Percentiles rank a stretch among this genome's conserved stretches.
These are phyloP conservation scores for Zizania palustris DNA, from an alignment of 202 grass and related monocot species.

Conservation along the genomic window DNA sequence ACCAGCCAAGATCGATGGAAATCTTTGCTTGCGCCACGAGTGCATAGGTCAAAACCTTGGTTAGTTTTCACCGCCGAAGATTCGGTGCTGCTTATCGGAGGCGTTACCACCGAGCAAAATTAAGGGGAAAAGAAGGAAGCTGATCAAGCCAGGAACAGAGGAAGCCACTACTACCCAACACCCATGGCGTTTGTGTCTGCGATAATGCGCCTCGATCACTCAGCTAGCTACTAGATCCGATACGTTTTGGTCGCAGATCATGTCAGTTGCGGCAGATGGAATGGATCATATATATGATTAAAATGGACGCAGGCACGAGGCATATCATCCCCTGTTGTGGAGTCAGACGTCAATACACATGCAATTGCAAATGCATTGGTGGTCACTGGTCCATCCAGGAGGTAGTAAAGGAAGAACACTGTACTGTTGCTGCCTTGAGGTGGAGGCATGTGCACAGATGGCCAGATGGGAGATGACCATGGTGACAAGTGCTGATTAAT, in stretches of 20 bases:
- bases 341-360: no score
- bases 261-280: neutral
- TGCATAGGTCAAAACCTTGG: neutral
- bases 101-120: constrained; percentile 34
- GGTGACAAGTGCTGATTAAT: neutral
- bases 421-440: constrained; percentile 14
- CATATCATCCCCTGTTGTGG: no score
- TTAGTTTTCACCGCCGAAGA: constrained; percentile 9
- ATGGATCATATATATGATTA: neutral
- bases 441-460: neutral
- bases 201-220: neutral
- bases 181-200: neutral
- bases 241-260: neutral
- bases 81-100: constrained; percentile 39
- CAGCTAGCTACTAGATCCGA: neutral
- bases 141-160: neutral
- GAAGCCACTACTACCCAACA: constrained; percentile 22
- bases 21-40: neutral
- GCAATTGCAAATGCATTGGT: neutral
- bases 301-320: neutral
- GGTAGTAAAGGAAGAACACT: neutral
- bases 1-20: neutral
- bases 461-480: neutral
- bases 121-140: neutral
- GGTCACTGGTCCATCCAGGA: neutral